A percentile compares a stretch with the other conserved stretches of the same genome.
Conservation (phyloP, 495 filamentous ascomycete genomes). For the Pseudoneurospora amorphoporcata region DNA sequence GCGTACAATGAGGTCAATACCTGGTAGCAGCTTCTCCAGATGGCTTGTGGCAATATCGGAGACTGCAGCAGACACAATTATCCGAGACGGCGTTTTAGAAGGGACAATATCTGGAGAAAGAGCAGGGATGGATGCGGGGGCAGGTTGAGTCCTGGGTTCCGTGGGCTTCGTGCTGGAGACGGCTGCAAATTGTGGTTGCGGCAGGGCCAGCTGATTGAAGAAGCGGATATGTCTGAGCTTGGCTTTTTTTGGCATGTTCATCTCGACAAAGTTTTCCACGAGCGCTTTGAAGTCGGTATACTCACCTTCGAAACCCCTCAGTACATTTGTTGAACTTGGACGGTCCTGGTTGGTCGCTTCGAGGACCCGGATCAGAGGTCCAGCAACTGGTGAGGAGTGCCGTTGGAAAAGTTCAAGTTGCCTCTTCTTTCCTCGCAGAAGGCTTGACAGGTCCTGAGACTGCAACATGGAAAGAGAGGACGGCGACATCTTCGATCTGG, state of each 20-base stretch:
- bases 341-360: neutral
- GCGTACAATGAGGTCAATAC: conserved; percentile 47
- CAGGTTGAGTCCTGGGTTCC: neutral
- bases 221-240: conserved; percentile 18
- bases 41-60: conserved; percentile 34
- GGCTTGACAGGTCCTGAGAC: conserved; percentile 3
- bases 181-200: neutral
- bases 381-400: neutral
- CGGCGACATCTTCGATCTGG: neutral
- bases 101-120: conserved; percentile 10
- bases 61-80: conserved; percentile 42
- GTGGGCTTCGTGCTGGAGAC: neutral
- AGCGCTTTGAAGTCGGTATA: conserved; percentile 18
- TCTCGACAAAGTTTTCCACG: conserved; percentile 35
- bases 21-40: conserved; percentile 42
- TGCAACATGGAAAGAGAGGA: neutral
- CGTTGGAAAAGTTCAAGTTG: neutral
- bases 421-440: conserved; percentile 10
- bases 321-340: conserved; percentile 6
- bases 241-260: conserved; percentile 24
- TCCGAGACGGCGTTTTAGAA: conserved; percentile 19
- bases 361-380: neutral
- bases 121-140: conserved; percentile 12
- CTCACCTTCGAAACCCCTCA: conserved; percentile 7
- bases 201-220: neutral